Conservation (phyloP, 768 basidiomycete species). For the Calocybe indica region DNA sequence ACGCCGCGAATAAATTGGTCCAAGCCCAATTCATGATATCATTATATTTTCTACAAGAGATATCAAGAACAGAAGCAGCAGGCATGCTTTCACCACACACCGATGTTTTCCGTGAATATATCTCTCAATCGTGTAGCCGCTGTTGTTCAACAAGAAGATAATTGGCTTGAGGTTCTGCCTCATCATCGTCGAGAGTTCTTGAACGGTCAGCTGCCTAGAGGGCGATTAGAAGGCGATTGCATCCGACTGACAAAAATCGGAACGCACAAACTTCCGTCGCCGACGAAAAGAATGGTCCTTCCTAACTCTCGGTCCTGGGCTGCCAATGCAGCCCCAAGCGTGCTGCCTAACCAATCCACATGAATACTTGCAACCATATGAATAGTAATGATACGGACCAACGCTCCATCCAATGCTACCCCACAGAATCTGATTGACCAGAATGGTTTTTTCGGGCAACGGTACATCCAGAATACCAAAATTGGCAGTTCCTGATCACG, state of each 20-base stretch:
- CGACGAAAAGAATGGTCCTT: conserved; percentile 78
- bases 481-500: conserved; percentile 56
- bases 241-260: conserved; percentile 3
- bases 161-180: conserved; percentile 69
- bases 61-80: background rate
- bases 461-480: conserved; percentile 84
- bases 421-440: conserved; percentile 79
- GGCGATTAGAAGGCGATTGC: conserved; percentile 3
- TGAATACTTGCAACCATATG: background rate
- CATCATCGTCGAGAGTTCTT: conserved; percentile 85
- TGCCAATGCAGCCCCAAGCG: conserved; percentile 77
- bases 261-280: conserved; percentile 74
- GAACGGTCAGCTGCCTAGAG: conserved; percentile 66
- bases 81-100: conserved; percentile 14
- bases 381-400: conserved; percentile 33
- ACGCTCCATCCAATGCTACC: conserved; percentile 91
- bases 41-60: conserved; percentile 63
- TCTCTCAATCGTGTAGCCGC: conserved; percentile 85
- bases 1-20: conserved; percentile 53
- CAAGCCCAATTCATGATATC: conserved; percentile 81
- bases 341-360: conserved; percentile 34
- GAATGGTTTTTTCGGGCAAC: conserved; percentile 62
- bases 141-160: conserved; percentile 78
- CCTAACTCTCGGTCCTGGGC: conserved; percentile 56
- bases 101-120: conserved; percentile 60